A percentile compares a stretch with the other conserved stretches of the same genome.
Evolutionary conservation across 257 asterid genomes (phyloP).

Genomic region (Knoxia roxburghii): DNA sequence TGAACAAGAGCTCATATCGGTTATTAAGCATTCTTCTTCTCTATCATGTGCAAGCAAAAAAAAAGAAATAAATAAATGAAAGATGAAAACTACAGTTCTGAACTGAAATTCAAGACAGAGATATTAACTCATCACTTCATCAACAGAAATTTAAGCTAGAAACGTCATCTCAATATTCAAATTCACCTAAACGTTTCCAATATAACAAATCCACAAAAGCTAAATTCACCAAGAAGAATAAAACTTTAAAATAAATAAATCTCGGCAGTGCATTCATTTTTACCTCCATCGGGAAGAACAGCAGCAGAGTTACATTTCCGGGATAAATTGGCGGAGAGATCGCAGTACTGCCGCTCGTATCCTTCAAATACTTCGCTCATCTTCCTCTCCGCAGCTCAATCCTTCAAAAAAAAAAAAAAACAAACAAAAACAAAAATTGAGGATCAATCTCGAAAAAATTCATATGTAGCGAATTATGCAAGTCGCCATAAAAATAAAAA

Average conservation of each 20-base stretch:
- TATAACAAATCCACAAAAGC: not conserved
- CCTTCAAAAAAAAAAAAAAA: conserved; percentile 4
- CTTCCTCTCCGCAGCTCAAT: conserved; percentile 28
- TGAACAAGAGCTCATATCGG: not conserved
- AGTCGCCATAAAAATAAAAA: not conserved
- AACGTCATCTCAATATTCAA: not conserved
- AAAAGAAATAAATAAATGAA: not conserved
- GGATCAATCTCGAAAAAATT: not conserved
- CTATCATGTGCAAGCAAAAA: not conserved
- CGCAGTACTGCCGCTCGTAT: conserved; percentile 92
- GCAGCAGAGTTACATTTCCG: conserved; percentile 65
- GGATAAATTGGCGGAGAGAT: conserved; percentile 79
- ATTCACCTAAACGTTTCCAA: not conserved
- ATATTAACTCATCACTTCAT: not conserved
- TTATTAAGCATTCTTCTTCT: not conserved
- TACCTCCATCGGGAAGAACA: conserved; percentile 75
- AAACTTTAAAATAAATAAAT: too few relatives aligned
- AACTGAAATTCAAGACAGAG: not conserved
- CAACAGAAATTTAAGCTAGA: not conserved
- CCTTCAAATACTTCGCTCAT: conserved; percentile 92
- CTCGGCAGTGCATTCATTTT: too few relatives aligned
- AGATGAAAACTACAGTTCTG: not conserved
- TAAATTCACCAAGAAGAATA: too few relatives aligned
- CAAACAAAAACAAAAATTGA: not conserved
- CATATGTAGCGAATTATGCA: not conserved